Conservation (phyloP, 2,329 filamentous ascomycete species). For the Aureobasidium melanogenum region DNA sequence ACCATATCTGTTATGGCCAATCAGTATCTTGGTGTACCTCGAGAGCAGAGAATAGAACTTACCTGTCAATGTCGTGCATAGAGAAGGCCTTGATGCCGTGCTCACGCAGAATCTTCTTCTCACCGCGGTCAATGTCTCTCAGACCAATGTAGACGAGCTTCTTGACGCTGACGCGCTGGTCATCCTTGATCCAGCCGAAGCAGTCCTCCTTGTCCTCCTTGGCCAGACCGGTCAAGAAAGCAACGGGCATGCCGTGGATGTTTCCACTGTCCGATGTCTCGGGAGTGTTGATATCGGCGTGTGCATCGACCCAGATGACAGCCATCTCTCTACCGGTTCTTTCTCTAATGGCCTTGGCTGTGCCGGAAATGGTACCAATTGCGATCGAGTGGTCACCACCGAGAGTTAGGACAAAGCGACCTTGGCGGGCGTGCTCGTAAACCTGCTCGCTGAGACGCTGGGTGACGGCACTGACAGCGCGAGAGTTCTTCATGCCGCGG, state of each 20-base stretch:
- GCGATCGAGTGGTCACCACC: slow-evolving; percentile 96
- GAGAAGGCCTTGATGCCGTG: slow-evolving; percentile 91
- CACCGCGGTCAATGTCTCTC: slow-evolving; percentile 81
- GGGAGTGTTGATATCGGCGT: slow-evolving; percentile 95
- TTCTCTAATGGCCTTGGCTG: slow-evolving; percentile 78
- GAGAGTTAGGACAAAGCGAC: slow-evolving; percentile 82
- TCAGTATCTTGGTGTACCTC: neutral
- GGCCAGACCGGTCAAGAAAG: slow-evolving; percentile 81
- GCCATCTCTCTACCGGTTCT: slow-evolving; percentile 74
- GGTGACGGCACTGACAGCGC: slow-evolving; percentile 77
- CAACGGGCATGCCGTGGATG: slow-evolving; percentile 95
- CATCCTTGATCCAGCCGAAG: slow-evolving; percentile 81
- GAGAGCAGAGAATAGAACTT: slow-evolving; percentile 25
- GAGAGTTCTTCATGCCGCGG: slow-evolving; percentile 91
- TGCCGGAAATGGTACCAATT: slow-evolving; percentile 84
- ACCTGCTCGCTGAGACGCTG: slow-evolving; percentile 71
- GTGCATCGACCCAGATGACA: slow-evolving; percentile 97
- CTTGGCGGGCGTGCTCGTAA: slow-evolving; percentile 73
- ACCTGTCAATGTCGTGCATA: slow-evolving; percentile 97
- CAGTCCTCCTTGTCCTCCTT: slow-evolving; percentile 65
- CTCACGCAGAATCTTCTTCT: slow-evolving; percentile 86
- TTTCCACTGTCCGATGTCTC: slow-evolving; percentile 86
- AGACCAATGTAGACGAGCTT: slow-evolving; percentile 97
- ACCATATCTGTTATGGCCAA: slow-evolving; percentile 54
- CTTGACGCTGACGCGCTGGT: slow-evolving; percentile 59